phyloP scores from a whole-genome alignment of 2,329 filamentous ascomycete genomes.

The Aureobasidium sp. region DNA sequence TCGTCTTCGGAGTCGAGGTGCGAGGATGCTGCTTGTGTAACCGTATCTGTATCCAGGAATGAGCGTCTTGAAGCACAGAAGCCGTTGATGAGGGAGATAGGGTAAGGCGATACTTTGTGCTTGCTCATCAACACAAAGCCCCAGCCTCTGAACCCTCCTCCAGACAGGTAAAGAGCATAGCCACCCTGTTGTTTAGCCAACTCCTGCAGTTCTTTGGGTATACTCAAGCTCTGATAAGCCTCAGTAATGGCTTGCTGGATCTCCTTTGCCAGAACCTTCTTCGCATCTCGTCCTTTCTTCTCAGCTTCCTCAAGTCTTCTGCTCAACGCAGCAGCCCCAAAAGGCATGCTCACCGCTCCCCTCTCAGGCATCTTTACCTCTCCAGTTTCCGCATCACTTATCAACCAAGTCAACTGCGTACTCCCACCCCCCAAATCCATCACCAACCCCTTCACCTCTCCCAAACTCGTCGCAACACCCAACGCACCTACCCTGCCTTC shows the following conservation, averaged over 20 bases:
- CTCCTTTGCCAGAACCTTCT: conserved; percentile 23
- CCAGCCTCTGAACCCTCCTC: conserved; percentile 84
- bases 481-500: conserved; percentile 77
- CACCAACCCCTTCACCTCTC: conserved; percentile 63
- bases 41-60: conserved; percentile 49
- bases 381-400: conserved; percentile 37
- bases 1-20: conserved; percentile 16
- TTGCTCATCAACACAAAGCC: conserved; percentile 80
- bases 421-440: conserved; percentile 79
- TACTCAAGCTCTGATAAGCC: conserved; percentile 34
- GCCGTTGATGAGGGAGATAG: conserved; percentile 72
- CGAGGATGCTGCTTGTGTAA: conserved; percentile 30
- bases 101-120: conserved; percentile 66
- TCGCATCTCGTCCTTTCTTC: conserved; percentile 33
- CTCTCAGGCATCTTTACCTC: conserved; percentile 41
- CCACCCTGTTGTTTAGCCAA: conserved; percentile 37
- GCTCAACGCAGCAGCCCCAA: conserved; percentile 59
- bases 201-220: conserved; percentile 45
- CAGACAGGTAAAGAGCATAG: conserved; percentile 73
- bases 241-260: conserved; percentile 44
- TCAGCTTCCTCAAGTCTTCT: conserved; percentile 42
- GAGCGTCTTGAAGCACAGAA: conserved; percentile 56
- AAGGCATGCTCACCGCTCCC: conserved; percentile 58
- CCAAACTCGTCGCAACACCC: conserved; percentile 70
- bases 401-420: conserved; percentile 61